Conservation (phyloP, 1,284 basidiomycete species). For the Irpex sp. region DNA sequence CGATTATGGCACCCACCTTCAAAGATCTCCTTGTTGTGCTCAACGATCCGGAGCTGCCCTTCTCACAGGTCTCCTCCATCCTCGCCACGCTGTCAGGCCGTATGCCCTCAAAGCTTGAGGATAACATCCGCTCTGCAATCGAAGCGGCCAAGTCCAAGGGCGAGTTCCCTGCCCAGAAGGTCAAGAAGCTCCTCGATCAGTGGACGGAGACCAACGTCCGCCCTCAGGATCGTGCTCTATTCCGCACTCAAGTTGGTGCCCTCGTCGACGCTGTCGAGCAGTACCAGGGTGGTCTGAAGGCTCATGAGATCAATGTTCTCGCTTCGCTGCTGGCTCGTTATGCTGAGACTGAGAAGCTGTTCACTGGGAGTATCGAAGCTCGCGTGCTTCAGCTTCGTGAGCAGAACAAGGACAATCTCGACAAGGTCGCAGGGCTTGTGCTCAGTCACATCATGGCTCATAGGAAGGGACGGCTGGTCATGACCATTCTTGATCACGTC, state of each 20-base stretch:
- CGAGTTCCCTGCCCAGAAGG: conserved; percentile 82
- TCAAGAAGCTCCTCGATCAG: conserved; percentile 84
- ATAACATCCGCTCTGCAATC: conserved; percentile 76
- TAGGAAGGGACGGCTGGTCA: conserved; percentile 88
- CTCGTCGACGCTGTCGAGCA: conserved; percentile 80
- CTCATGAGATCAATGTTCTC: conserved; percentile 80
- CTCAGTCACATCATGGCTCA: conserved; percentile 95
- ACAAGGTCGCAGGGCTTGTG: conserved; percentile 85
- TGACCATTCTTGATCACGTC: conserved; percentile 85
- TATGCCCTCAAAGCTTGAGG: conserved; percentile 91
- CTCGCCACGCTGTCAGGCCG: conserved; percentile 91
- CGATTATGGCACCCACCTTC: conserved; percentile 78
- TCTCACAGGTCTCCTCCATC: conserved; percentile 81
- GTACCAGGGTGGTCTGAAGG: conserved; percentile 82
- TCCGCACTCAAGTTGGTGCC: conserved; percentile 69
- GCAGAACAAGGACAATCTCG: conserved; percentile 88
- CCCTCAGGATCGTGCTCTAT: conserved; percentile 74
- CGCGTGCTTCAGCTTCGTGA: conserved; percentile 90
- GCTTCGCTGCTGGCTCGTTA: conserved; percentile 75
- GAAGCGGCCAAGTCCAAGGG: conserved; percentile 73
- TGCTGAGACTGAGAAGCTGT: conserved; percentile 85
- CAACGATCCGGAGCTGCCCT: conserved; percentile 86
- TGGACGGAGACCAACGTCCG: conserved; percentile 83
- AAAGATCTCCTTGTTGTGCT: conserved; percentile 81
- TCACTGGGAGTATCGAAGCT: conserved; percentile 91